Conservation (phyloP, 2,329 filamentous ascomycete genomes). For the Cercospora zeina region DNA sequence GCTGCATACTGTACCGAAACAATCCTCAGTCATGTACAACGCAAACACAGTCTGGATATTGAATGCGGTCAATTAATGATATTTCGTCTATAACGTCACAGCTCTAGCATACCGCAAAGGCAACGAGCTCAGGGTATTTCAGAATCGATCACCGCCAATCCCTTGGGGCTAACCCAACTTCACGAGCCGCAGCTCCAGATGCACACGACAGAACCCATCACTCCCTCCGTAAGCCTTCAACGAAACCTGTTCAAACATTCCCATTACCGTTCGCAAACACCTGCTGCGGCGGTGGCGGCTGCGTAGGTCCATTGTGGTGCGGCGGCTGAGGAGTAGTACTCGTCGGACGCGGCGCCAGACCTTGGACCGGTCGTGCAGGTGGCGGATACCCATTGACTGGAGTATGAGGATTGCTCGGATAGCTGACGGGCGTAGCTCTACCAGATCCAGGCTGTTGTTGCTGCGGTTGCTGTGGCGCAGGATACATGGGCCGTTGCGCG, state of each 20-base stretch:
- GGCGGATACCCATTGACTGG: constrained; percentile 36
- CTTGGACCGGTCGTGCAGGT: constrained; percentile 18
- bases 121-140: neutral
- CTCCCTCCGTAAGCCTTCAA: neutral
- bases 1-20: too few species aligned
- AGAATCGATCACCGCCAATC: neutral
- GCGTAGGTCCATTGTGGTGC: constrained; percentile 14
- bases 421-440: constrained; percentile 34
- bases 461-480: constrained; percentile 19
- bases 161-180: neutral
- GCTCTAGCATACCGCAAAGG: neutral
- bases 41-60: neutral
- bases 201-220: neutral
- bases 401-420: constrained; percentile 35
- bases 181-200: neutral
- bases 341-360: constrained; percentile 25
- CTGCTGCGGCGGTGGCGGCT: constrained; percentile 10
- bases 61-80: neutral
- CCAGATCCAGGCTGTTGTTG: constrained; percentile 33
- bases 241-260: neutral
- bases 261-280: neutral
- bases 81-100: neutral
- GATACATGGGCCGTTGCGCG: constrained; percentile 27
- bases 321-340: constrained; percentile 34
- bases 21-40: too few species aligned